These are phyloP conservation scores for Aureobasidium sp. DNA, from an alignment of 2,329 filamentous ascomycete genomes.

Conservation along the genomic window DNA sequence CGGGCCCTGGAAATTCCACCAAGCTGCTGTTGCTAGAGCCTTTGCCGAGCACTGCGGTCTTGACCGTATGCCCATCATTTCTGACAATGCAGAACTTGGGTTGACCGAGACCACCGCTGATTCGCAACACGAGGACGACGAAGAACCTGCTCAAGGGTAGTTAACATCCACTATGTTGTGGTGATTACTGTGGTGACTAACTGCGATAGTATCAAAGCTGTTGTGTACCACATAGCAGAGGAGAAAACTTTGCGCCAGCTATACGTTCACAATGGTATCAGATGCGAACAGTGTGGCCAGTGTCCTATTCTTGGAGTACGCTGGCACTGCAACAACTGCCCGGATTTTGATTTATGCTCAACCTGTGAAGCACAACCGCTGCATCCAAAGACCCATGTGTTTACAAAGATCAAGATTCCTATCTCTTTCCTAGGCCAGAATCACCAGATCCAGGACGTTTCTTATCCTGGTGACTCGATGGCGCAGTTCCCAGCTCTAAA, in stretches of 20 bases:
- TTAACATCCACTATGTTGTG: neutral
- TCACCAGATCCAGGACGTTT: slow-evolving; percentile 69
- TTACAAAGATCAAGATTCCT: slow-evolving; percentile 91
- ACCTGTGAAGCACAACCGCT: slow-evolving; percentile 70
- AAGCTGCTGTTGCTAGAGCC: slow-evolving; percentile 4
- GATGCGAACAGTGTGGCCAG: slow-evolving; percentile 81
- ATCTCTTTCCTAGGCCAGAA: slow-evolving; percentile 72
- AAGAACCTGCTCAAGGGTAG: slow-evolving; percentile 22
- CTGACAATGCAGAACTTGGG: slow-evolving; percentile 4
- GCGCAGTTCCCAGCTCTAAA: slow-evolving; percentile 60
- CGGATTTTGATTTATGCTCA: slow-evolving; percentile 93
- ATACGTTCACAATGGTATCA: slow-evolving; percentile 85
- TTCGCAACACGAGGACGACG: slow-evolving; percentile 14
- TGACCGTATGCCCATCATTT: slow-evolving; percentile 5
- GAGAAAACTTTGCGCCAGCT: slow-evolving; percentile 82
- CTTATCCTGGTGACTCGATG: slow-evolving; percentile 81
- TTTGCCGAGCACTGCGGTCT: slow-evolving; percentile 7
- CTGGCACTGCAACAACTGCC: slow-evolving; percentile 91
- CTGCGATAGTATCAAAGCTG: slow-evolving; percentile 24
- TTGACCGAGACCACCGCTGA: slow-evolving; percentile 21
- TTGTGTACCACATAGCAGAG: slow-evolving; percentile 87
- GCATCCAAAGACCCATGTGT: slow-evolving; percentile 86
- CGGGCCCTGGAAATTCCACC: slow-evolving; percentile 13
- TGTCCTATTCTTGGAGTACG: slow-evolving; percentile 85
- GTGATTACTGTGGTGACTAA: neutral